Evolutionary conservation across 805 yeast genomes (phyloP), one percentile per base, ranked within the genome.

Genomic region (Cyberlindnera mississippiensis): DNA sequence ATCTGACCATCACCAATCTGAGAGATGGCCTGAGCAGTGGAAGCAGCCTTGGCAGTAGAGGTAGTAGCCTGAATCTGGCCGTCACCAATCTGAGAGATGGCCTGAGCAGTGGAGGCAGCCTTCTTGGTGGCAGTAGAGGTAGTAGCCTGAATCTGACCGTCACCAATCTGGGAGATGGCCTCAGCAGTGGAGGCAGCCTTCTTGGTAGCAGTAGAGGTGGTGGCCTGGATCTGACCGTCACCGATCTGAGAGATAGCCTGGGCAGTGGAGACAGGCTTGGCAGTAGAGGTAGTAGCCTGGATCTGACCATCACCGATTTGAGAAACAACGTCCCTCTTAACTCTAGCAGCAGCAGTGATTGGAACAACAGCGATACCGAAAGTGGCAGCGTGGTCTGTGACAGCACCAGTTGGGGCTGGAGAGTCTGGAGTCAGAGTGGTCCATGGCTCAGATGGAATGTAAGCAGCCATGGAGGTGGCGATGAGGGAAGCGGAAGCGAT

Each of bases 261-360:
- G 13, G 45, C 49, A 33, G 49, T 38, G 24, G 46, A 32, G 17
- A 65, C 63, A 45, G 64, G 61, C 60, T 62, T 56, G 67, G 65
- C 56, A 20, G 65, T 59, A 49, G 62, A 43, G 37, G 68, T 61
- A 43, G 73, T 40, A 42, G 75, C 72, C 61, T 77, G 82, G 57
- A 77, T 66, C 64, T 78, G 82, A 56, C 83, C 83, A 52, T 78
- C 85, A 53, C 72, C 71, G 44, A 78, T 77, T 64, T 76, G 83
- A 48, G 79, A 66, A 39, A 78, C 63, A 42, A 66, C 75, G 28
- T 56, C 64, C 57, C 69, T 64, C 59, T 60, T 67, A 28, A 60
- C 56, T 27, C 64, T 47, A 35, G 62, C 49, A 39, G 64, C 59
- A 35, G 69, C 39, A 11, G 40, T 27, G 29, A 45, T 35, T 53